Conservation (phyloP, 2,329 filamentous ascomycete genomes). For the Scytalidium lignicola region DNA sequence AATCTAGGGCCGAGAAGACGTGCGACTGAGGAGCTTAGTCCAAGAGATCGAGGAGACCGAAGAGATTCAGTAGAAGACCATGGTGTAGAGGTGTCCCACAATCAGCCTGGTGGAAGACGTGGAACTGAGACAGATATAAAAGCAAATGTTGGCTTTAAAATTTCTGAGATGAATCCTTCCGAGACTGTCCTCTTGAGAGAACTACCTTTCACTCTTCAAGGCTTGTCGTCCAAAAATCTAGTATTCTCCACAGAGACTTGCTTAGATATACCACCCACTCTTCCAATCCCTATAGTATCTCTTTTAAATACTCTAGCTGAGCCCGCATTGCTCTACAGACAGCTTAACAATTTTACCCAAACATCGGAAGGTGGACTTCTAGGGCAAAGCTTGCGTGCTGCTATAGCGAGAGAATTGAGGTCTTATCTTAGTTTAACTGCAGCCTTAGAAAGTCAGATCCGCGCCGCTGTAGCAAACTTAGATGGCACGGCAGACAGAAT, state of each 20-base stretch:
- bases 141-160: slow-evolving; percentile 36
- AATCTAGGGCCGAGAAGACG: slow-evolving; percentile 39
- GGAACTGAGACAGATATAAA: slow-evolving; percentile 16
- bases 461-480: slow-evolving; percentile 71
- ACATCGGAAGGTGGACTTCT: slow-evolving; percentile 78
- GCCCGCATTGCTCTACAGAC: slow-evolving; percentile 85
- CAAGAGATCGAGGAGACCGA: slow-evolving; percentile 26
- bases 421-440: slow-evolving; percentile 89
- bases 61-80: background rate
- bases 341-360: slow-evolving; percentile 75
- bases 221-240: slow-evolving; percentile 80
- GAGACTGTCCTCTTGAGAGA: slow-evolving; percentile 69
- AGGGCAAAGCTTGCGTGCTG: slow-evolving; percentile 84
- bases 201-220: slow-evolving; percentile 88
- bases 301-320: slow-evolving; percentile 87
- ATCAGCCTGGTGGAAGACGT: slow-evolving; percentile 20
- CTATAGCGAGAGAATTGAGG: slow-evolving; percentile 76
- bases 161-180: slow-evolving; percentile 53
- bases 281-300: slow-evolving; percentile 81
- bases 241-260: slow-evolving; percentile 65
- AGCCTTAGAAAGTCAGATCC: slow-evolving; percentile 87
- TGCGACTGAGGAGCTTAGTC: slow-evolving; percentile 25
- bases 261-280: slow-evolving; percentile 69
- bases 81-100: background rate
- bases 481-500: slow-evolving; percentile 61